These are phyloP conservation scores for Chenopodium berlandieri DNA, from an alignment of 148 eudicot species.

Conservation along the genomic window DNA sequence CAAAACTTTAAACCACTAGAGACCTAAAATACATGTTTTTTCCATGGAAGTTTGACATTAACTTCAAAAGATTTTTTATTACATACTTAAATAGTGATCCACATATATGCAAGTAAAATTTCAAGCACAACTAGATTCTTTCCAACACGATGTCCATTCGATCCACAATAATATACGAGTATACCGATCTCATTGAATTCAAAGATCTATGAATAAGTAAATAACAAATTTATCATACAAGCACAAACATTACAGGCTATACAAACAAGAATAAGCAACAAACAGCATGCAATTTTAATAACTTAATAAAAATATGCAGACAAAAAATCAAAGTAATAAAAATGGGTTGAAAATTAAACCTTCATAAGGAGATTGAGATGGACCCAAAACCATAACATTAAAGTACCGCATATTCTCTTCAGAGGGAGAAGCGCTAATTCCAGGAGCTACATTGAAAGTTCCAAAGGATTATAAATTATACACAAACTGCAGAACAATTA, in stretches of 20 bases:
- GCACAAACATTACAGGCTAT: not conserved
- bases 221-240: not conserved
- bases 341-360: slow-evolving; percentile 30
- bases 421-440: slow-evolving; percentile 95
- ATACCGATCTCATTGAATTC: not conserved
- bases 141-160: not conserved
- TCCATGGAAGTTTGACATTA: not conserved
- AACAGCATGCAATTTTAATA: not conserved
- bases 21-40: not conserved
- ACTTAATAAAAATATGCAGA: not conserved
- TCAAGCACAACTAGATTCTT: not conserved
- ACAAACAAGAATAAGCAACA: slow-evolving; percentile 1
- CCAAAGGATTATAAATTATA: not conserved
- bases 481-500: not conserved
- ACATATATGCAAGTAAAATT: not conserved
- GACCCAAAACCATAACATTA: slow-evolving; percentile 94
- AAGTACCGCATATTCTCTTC: slow-evolving; percentile 96
- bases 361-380: slow-evolving; percentile 97
- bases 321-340: not conserved
- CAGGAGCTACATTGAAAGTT: slow-evolving; percentile 65
- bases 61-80: not conserved
- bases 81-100: not conserved
- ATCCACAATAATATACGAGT: not conserved
- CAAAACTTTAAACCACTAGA: not conserved
- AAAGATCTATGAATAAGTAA: not conserved